Base-by-base conservation (phyloP, 176 grass and related monocot genomes). In the Pharus latifolius region DNA sequence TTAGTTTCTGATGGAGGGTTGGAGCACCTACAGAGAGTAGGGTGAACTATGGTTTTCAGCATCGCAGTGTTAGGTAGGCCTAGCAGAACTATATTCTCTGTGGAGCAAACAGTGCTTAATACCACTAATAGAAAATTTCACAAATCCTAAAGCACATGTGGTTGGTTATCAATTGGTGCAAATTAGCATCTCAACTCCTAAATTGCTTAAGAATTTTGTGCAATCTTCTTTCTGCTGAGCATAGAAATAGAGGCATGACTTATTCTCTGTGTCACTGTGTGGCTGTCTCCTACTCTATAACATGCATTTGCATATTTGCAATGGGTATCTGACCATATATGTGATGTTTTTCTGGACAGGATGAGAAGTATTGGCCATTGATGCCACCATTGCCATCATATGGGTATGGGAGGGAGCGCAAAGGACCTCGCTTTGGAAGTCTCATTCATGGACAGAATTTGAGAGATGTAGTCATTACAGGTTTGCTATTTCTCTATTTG, bases 391-490 rank as follows among this genome's bases (percentile, higher is more conserved):
- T 98, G 19, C 90, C 95, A 18, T 98, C 95, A 18, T 98, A 98
- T 30, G 95, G 95, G 7, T 83, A 91, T 81, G 95, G 95, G 48
- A 92, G 90, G 46, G 95, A 98, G 72, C 78, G 73, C 8, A 98
- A 91, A 82, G 95, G 87, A 4, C 87, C 89, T 43, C 90, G 90
- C 26, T 93, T 83, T 63, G 84, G 95, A 42, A 98, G 95, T 78
- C 84, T 98, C 13, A 85, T 98, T 83, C 95, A 93, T 88, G 95
- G 95, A 64, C 90, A 98, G 37, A 88, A 98, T 81, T 72, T 98
- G 72, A 81, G 74, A 78, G 89, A 98, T 73, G 67, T 98, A 4
- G 81, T 98, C 53, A 98, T 98, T 69, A 93, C 90, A 73, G 90
- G 90, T 91, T 65, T 48, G 64, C 17, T 63, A 28, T 44, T 48